phyloP scores from a whole-genome alignment of 2,329 filamentous ascomycete species.

The Nemania diffusa region DNA sequence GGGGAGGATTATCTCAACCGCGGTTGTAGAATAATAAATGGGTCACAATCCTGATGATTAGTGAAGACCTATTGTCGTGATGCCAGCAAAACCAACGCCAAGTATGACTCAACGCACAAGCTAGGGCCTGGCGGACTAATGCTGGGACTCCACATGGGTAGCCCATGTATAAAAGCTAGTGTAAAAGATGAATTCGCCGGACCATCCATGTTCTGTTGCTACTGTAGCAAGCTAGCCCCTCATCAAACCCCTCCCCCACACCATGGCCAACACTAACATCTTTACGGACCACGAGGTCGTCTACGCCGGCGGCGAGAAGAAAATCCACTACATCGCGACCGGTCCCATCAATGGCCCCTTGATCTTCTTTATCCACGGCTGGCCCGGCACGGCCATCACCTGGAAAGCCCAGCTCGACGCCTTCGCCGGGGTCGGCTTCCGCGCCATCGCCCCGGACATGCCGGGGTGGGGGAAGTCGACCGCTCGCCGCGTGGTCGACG shows the following conservation, averaged over 20 bases:
- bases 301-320: slow-evolving; percentile 41
- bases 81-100: too few species aligned
- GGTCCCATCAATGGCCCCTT: slow-evolving; percentile 45
- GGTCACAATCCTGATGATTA: too few species aligned
- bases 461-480: slow-evolving; percentile 53
- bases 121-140: too few species aligned
- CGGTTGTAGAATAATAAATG: too few species aligned
- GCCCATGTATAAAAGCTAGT: not conserved
- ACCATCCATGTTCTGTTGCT: not conserved
- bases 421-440: slow-evolving; percentile 48
- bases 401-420: slow-evolving; percentile 49
- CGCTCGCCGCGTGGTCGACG: slow-evolving; percentile 42
- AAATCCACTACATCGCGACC: slow-evolving; percentile 47
- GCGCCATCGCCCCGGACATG: slow-evolving; percentile 49
- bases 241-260: slow-evolving; percentile 1
- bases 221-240: not conserved
- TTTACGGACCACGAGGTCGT: slow-evolving; percentile 37
- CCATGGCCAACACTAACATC: slow-evolving; percentile 12
- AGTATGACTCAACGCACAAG: too few species aligned
- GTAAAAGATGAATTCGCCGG: not conserved
- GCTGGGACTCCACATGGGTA: too few species aligned
- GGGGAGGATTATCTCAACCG: too few species aligned
- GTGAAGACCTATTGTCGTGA: too few species aligned
- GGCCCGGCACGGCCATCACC: slow-evolving; percentile 49
- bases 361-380: slow-evolving; percentile 53